These are phyloP conservation scores for Sphenostylis stenocarpa DNA, from an alignment of 306 rosid species.

Conservation along the genomic window DNA sequence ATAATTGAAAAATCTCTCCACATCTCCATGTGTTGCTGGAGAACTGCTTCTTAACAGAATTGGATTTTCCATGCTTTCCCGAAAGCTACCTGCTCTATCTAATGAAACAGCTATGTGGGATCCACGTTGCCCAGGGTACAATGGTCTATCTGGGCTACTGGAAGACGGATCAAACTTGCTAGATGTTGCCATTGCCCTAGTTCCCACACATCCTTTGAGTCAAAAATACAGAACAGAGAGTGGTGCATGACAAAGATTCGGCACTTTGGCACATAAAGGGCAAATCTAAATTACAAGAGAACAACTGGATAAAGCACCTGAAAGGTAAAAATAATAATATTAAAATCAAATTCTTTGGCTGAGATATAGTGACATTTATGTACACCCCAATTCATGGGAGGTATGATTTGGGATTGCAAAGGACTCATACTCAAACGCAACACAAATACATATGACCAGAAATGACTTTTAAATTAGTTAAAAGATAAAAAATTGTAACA, in stretches of 20 bases:
- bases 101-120: constrained; percentile 79
- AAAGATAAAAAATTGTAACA: neutral
- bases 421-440: constrained; percentile 5
- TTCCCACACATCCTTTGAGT: constrained; percentile 54
- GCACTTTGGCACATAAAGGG: constrained; percentile 56
- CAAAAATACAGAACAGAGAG: constrained; percentile 54
- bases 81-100: constrained; percentile 92
- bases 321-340: constrained; percentile 35
- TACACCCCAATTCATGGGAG: neutral
- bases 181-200: constrained; percentile 87
- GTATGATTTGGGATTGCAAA: neutral
- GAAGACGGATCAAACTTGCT: constrained; percentile 90
- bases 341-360: constrained; percentile 28
- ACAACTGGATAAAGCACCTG: constrained; percentile 52
- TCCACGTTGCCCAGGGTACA: constrained; percentile 93
- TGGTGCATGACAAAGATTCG: constrained; percentile 66
- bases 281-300: constrained; percentile 37
- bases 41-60: constrained; percentile 73
- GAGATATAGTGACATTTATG: constrained; percentile 12
- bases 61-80: constrained; percentile 83
- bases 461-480: neutral
- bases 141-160: constrained; percentile 86
- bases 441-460: neutral
- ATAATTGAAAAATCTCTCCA: constrained; percentile 60
- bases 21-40: constrained; percentile 65